Percentiles rank a stretch among this genome's conserved stretches.
These are phyloP conservation scores for Neurospora tetraspora DNA, from an alignment of 495 filamentous ascomycete genomes.

Conservation along the genomic window DNA sequence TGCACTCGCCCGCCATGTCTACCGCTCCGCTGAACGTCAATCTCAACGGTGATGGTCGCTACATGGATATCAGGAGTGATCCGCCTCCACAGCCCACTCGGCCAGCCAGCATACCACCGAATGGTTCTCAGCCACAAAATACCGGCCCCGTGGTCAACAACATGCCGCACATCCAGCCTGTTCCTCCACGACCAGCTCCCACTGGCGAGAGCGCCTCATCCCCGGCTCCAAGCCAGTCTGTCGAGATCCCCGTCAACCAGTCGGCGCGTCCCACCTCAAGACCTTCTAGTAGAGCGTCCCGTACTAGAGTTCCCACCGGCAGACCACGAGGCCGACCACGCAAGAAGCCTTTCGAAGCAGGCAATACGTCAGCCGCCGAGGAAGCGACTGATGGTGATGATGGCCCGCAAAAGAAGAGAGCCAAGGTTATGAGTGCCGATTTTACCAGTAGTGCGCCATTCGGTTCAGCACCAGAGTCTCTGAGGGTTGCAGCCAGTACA, in stretches of 20 bases:
- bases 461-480: conserved; percentile 60
- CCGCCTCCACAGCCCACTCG: conserved; percentile 8
- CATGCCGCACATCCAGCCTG: neutral
- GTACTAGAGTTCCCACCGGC: conserved; percentile 28
- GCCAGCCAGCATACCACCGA: conserved; percentile 17
- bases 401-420: conserved; percentile 55
- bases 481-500: conserved; percentile 82
- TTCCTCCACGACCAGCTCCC: conserved; percentile 1
- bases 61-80: conserved; percentile 12
- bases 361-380: conserved; percentile 58
- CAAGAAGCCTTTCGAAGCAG: conserved; percentile 34
- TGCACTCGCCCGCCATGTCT: conserved; percentile 22
- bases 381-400: conserved; percentile 61
- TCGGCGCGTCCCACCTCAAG: conserved; percentile 2
- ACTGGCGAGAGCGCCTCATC: conserved; percentile 9
- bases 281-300: conserved; percentile 31
- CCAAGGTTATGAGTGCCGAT: conserved; percentile 59
- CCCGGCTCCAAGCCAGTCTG: conserved; percentile 8
- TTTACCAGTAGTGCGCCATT: conserved; percentile 59
- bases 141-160: conserved; percentile 1
- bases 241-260: conserved; percentile 4
- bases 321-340: conserved; percentile 36
- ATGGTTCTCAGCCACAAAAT: conserved; percentile 2
- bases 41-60: conserved; percentile 8
- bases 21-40: conserved; percentile 13